Evolutionary conservation across 2,329 filamentous ascomycete genomes (phyloP), one percentile per base, ranked within the genome.

Genomic region (Paecilomyces sp.): DNA sequence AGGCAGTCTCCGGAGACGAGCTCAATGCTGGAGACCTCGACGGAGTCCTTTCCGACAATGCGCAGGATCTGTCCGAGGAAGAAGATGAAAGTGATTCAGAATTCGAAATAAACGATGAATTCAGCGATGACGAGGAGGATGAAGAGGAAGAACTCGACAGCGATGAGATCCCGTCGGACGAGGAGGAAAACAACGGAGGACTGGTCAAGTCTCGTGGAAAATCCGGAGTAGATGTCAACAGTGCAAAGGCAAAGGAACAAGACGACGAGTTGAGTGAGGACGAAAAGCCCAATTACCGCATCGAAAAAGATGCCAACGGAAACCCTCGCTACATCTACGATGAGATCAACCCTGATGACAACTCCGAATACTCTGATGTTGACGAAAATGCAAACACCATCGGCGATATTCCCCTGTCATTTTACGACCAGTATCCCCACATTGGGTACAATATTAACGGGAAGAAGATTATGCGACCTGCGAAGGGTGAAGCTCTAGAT

Each of bases 381-480:
- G 86, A 89, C 62, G 88, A 85, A 59, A 85, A 88, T 30, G 82
- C 82, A 57, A 99, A 99, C 77, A 97, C 94, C 0, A 97, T 99
- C 68, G 95, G 94, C 66, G 83, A 97, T 72, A 99, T 99, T 61
- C 91, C 92, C 4, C 80, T 97, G 56, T 89, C 90, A 2, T 97
- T 96, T 77, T 99, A 99, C 80, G 94, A 99, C 74, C 89, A 91
- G 36, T 99, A 97, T 73, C 94, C 94, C 56, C 94, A 99, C 74
- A 97, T 99, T 72, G 94, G 94, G 61, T 99, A 99, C 77, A 91
- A 97, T 69, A 97, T 99, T 79, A 96, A 99, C 75, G 94, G 94
- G 75, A 97, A 95, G 83, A 95, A 90, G 76, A 96, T 99, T 64
- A 90, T 96, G 87, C 89, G 94, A 57, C 94, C 94, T 6, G 94